Base-by-base conservation (phyloP, 306 rosid species). In the Delonix regia region DNA sequence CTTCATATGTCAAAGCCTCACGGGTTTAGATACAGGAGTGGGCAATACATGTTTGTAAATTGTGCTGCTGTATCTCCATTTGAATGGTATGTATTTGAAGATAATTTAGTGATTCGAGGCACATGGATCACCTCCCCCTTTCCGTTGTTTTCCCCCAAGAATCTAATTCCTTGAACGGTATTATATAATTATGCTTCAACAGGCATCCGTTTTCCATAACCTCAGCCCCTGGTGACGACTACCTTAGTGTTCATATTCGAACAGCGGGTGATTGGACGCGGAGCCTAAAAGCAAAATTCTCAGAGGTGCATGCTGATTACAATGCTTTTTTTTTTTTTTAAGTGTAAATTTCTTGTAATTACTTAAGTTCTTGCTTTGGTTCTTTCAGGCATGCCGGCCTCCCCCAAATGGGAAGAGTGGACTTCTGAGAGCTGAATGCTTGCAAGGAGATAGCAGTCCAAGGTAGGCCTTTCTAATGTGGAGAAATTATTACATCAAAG, bases 131-230 rank as follows among this genome's bases (percentile, higher is more conserved):
- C 27, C 67, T 33, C 66, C 34, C 25, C 27, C 38, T 57, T 27
- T 5, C 19, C 36, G 11, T 52, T 27, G 68, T 73, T 33, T n/a
- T 84, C 39, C 6, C 12, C 36, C 47, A 30, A 76, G 12, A 71
- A 7, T 64, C 61, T 25, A 15, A 25, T 72, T 69, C 69, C 6
- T 56, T 4, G 11, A 30, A 0, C 22, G 22, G 42, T 22, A 34
- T 48, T 27, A 4, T 9, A 63, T 83, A 74, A 72, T 71, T 55
- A 69, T 78, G 51, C 9, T 45, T n/a, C 53, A 12, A 55, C 86
- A 90, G 94, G 94, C 94, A 90, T 72, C 94, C 94, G 55, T 90
- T 90, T 82, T 90, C 92, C 72, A 85, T 90, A 78, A 88, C 92
- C 80, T 90, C 94, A 0, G 88, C 94, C 52, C 94, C 94, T 13